A percentile compares a stretch with the other conserved stretches of the same genome.
phyloP scores from a whole-genome alignment of 2,329 filamentous ascomycete species.

The Alternaria ventricosa region DNA sequence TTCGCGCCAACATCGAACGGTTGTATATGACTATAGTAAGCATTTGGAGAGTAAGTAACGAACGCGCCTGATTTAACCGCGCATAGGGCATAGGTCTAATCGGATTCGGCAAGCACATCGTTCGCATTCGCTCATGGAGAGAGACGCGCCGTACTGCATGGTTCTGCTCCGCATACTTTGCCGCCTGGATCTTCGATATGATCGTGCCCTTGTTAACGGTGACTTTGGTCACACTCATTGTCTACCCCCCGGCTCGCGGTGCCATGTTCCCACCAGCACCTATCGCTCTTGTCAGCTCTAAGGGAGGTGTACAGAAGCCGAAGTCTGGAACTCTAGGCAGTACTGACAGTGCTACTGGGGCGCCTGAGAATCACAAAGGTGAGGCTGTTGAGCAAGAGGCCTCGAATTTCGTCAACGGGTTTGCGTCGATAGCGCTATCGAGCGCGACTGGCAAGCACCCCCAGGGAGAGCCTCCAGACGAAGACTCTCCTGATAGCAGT shows the following conservation, averaged over 20 bases:
- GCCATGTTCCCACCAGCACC: slow-evolving; percentile 79
- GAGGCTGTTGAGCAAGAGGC: slow-evolving; percentile 86
- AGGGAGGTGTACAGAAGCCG: slow-evolving; percentile 78
- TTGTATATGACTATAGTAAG: slow-evolving; percentile 77
- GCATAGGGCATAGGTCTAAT: slow-evolving; percentile 66
- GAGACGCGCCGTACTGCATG: slow-evolving; percentile 71
- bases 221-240: slow-evolving; percentile 69
- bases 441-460: slow-evolving; percentile 80
- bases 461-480: slow-evolving; percentile 63
- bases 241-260: slow-evolving; percentile 67
- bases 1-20: slow-evolving; percentile 77
- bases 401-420: slow-evolving; percentile 76
- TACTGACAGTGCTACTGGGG: slow-evolving; percentile 78
- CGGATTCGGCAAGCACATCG: slow-evolving; percentile 74
- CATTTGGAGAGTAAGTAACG: not conserved
- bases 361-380: slow-evolving; percentile 81
- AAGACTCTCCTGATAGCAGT: slow-evolving; percentile 54
- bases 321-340: slow-evolving; percentile 77
- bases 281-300: slow-evolving; percentile 71
- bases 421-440: slow-evolving; percentile 74
- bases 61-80: slow-evolving; percentile 9
- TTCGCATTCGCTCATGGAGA: slow-evolving; percentile 78
- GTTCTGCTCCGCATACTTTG: slow-evolving; percentile 67
- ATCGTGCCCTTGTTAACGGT: slow-evolving; percentile 66
- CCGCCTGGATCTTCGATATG: slow-evolving; percentile 77